Evolutionary conservation across 148 eudicot species (phyloP).

Genomic region (Limonium bicolor): DNA sequence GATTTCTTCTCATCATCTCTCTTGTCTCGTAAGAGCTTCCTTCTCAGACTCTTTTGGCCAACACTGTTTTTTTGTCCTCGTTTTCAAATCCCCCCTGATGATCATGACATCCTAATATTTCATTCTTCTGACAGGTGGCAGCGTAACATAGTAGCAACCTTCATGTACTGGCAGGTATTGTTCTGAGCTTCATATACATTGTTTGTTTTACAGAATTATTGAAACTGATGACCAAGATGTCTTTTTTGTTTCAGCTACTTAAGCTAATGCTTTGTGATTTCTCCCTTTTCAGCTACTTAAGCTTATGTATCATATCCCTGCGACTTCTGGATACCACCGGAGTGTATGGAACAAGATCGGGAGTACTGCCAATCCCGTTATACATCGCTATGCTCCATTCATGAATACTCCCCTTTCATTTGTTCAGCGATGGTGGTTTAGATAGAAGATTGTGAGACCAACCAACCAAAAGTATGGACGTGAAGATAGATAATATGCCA

Average conservation of each 20-base stretch:
- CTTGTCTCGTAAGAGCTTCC: conserved; percentile 90
- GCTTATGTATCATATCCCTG: conserved; percentile 97
- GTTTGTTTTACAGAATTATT: not conserved
- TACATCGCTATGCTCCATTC: conserved; percentile 81
- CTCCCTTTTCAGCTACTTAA: conserved; percentile 59
- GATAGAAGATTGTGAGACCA: too few species aligned
- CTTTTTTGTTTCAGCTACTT: not conserved
- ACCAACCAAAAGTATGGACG: too few species aligned
- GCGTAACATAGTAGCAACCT: conserved; percentile 75
- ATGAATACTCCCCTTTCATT: conserved; percentile 47
- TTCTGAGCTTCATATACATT: not conserved
- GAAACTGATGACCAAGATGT: not conserved
- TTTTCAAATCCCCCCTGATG: not conserved
- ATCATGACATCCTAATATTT: conserved; percentile 1
- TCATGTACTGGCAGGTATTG: conserved; percentile 99
- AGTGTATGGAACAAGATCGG: conserved; percentile 80
- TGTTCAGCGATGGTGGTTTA: conserved; percentile 83
- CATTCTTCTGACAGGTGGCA: conserved; percentile 75
- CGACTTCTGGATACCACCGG: conserved; percentile 71
- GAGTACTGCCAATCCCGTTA: conserved; percentile 37
- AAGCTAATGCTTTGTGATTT: not conserved
- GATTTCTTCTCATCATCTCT: conserved; percentile 71
- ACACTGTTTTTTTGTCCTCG: not conserved
- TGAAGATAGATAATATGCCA: too few species aligned
- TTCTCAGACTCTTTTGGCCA: too few species aligned